These are phyloP conservation scores for Cynanchum wilfordii DNA, from an alignment of 257 asterid species.

Conservation along the genomic window DNA sequence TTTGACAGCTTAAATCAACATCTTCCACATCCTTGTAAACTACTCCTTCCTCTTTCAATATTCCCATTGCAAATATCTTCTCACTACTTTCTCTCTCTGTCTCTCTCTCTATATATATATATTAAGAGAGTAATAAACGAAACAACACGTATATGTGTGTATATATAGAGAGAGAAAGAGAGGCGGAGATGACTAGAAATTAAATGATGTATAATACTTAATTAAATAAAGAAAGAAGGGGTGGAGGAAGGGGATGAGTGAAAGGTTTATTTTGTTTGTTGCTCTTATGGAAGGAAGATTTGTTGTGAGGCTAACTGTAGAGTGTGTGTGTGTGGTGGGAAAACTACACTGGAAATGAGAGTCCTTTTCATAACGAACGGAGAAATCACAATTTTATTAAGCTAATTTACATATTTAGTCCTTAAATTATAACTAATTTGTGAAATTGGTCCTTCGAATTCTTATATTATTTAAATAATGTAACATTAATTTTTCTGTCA, in stretches of 20 bases:
- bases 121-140: neutral
- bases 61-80: slow-evolving; percentile 33
- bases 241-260: neutral
- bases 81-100: no score
- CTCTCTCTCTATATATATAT: no score
- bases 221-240: neutral
- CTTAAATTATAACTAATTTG: no score
- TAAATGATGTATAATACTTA: no score
- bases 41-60: slow-evolving; percentile 46
- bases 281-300: neutral
- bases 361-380: slow-evolving; percentile 1
- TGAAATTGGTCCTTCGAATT: no score
- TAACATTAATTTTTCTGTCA: no score
- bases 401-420: no score
- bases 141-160: neutral
- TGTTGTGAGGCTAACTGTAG: neutral
- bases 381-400: no score
- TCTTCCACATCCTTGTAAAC: slow-evolving; percentile 54
- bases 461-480: no score
- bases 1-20: slow-evolving; percentile 64
- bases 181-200: slow-evolving; percentile 23
- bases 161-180: neutral
- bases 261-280: neutral
- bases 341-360: neutral
- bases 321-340: slow-evolving; percentile 16